phyloP scores from a whole-genome alignment of 1,139 yeast species.

The Yamadazyma kanchanaburiensis region DNA sequence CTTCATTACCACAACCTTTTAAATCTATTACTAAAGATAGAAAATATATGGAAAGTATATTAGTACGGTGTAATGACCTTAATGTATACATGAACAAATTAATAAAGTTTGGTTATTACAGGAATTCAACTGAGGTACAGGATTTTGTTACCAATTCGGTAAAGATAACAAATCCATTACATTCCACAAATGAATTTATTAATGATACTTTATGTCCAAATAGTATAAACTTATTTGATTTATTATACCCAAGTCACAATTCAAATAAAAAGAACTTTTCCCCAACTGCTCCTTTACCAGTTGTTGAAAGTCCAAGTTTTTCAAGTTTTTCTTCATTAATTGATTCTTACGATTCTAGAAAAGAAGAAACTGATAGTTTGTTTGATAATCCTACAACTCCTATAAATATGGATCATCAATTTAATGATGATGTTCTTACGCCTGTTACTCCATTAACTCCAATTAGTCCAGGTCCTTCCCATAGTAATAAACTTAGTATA shows the following conservation, averaged over 20 bases:
- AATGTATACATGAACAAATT: constrained; percentile 31
- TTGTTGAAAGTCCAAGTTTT: constrained; percentile 15
- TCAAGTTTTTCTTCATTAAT: constrained; percentile 23
- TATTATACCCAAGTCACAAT: constrained; percentile 9
- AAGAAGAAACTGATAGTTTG: neutral
- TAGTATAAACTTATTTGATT: constrained; percentile 21
- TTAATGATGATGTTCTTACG: constrained; percentile 5
- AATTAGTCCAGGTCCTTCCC: constrained; percentile 12
- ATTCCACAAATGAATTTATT: constrained; percentile 15
- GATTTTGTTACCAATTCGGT: constrained; percentile 12
- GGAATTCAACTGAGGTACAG: constrained; percentile 15
- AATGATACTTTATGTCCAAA: constrained; percentile 20
- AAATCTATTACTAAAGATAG: constrained; percentile 12
- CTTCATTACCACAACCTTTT: constrained; percentile 39
- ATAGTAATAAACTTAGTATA: constrained; percentile 1
- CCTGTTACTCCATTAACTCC: constrained; percentile 19
- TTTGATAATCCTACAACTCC: constrained; percentile 11
- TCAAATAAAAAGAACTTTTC: constrained; percentile 16
- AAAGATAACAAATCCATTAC: constrained; percentile 8
- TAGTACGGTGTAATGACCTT: constrained; percentile 30
- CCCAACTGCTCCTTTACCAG: constrained; percentile 29
- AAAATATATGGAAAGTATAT: constrained; percentile 18
- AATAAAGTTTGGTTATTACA: constrained; percentile 13
- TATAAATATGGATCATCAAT: constrained; percentile 1
- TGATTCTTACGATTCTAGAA: constrained; percentile 25